Evolutionary conservation across 2,329 filamentous ascomycete genomes (phyloP).

Genomic region (Westerdykella ornata): DNA sequence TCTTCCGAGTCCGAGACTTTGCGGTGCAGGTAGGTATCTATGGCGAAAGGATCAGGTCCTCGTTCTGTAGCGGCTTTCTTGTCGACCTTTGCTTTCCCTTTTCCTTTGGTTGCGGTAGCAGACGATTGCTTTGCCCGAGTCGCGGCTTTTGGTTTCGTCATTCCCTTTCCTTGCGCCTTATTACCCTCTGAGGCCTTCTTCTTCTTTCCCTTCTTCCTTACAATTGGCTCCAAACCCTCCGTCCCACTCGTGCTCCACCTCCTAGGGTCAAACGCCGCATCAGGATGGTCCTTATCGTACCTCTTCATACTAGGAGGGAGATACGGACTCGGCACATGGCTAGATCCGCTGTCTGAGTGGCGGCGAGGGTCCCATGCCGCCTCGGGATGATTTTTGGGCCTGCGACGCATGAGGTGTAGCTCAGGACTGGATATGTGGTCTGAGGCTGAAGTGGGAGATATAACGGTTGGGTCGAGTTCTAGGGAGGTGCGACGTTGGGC

Average conservation of each 20-base stretch:
- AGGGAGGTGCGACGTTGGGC: too few relatives aligned
- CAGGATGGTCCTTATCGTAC: constrained; percentile 3
- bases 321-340: constrained; percentile 6
- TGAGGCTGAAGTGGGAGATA: not conserved
- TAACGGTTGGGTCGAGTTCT: too few relatives aligned
- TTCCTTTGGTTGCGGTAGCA: too few relatives aligned
- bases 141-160: not conserved
- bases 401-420: not conserved
- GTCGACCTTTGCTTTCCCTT: too few relatives aligned
- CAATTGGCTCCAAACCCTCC: constrained; percentile 6
- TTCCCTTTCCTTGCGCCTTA: too few relatives aligned
- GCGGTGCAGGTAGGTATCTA: too few relatives aligned
- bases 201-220: not conserved
- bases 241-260: constrained; percentile 3
- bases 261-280: constrained; percentile 6
- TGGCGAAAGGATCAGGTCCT: too few relatives aligned
- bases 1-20: too few relatives aligned
- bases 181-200: not conserved
- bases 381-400: not conserved
- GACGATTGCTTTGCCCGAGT: too few relatives aligned
- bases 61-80: too few relatives aligned
- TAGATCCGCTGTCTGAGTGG: constrained; percentile 1
- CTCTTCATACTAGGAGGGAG: not conserved
- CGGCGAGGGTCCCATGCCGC: constrained; percentile 1
- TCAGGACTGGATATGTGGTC: constrained; percentile 2